These are phyloP conservation scores for Populus hybrid DNA, from an alignment of 441 rosid genomes.

Conservation along the genomic window DNA sequence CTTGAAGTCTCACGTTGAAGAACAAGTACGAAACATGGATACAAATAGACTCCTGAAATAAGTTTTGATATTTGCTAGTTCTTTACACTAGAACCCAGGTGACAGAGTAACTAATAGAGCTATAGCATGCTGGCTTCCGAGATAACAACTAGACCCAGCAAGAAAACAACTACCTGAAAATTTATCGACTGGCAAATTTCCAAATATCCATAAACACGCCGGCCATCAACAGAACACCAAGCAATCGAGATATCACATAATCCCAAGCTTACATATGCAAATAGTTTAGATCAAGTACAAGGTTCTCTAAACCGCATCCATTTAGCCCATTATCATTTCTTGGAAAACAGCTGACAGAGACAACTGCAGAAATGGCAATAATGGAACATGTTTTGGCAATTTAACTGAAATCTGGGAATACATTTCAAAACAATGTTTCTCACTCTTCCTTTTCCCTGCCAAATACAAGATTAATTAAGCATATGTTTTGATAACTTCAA, in stretches of 20 bases:
- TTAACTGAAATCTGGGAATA: background rate
- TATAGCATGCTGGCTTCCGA: background rate
- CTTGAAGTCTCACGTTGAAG: background rate
- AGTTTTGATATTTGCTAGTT: background rate
- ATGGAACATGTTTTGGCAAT: background rate
- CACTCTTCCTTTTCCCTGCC: background rate
- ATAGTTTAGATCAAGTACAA: background rate
- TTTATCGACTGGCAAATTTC: background rate
- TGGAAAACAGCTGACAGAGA: background rate
- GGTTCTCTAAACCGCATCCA: background rate
- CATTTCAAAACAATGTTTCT: background rate
- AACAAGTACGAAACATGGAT: background rate
- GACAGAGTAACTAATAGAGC: background rate
- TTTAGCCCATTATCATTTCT: background rate
- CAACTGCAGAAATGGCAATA: background rate
- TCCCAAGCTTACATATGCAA: background rate
- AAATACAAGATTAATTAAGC: slow-evolving; percentile 9
- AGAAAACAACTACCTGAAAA: background rate
- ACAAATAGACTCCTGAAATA: background rate
- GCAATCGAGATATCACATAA: background rate
- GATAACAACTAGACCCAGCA: background rate
- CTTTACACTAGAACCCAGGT: background rate
- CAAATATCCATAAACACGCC: background rate
- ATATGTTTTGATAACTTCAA: background rate
- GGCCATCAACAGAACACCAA: background rate